phyloP scores from a whole-genome alignment of 345 rosid genomes.

The Anacardium occidentale region DNA sequence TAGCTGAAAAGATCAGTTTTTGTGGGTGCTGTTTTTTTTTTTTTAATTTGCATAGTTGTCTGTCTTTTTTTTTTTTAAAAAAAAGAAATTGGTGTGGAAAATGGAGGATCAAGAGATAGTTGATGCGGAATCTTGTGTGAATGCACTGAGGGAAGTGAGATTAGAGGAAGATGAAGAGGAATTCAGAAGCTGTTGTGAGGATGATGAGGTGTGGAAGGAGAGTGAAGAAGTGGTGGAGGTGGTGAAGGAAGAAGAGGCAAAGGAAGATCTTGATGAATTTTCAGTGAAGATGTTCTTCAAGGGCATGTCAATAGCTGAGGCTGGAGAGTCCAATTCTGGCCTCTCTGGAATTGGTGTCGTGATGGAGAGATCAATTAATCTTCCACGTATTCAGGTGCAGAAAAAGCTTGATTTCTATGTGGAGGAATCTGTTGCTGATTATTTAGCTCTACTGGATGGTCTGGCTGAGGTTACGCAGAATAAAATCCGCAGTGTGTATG shows the following conservation, averaged over 20 bases:
- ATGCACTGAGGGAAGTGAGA: constrained; percentile 41
- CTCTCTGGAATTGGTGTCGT: constrained; percentile 85
- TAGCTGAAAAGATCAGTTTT: constrained; percentile 15
- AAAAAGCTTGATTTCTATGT: constrained; percentile 85
- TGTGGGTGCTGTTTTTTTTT: neutral
- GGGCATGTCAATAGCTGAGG: constrained; percentile 61
- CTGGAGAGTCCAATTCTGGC: constrained; percentile 57
- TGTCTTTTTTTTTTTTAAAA: neutral
- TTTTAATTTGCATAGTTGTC: constrained; percentile 1
- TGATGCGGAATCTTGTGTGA: constrained; percentile 34
- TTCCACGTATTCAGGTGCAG: constrained; percentile 72
- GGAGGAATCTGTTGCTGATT: constrained; percentile 77
- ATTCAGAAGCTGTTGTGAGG: constrained; percentile 89
- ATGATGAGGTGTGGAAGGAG: constrained; percentile 85
- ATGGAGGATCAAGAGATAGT: constrained; percentile 52
- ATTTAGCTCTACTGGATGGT: constrained; percentile 88
- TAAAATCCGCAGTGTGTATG: constrained; percentile 57
- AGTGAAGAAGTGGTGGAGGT: constrained; percentile 44
- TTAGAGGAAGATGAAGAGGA: constrained; percentile 83
- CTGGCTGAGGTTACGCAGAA: constrained; percentile 64
- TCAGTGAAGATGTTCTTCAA: constrained; percentile 87
- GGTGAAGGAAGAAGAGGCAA: constrained; percentile 36
- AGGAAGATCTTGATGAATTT: constrained; percentile 56
- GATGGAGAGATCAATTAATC: constrained; percentile 57
- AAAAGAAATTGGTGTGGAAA: constrained; percentile 17